Evolutionary conservation across 352 stramenopile species (phyloP).

Genomic region (Elongisporangium prolatum): DNA sequence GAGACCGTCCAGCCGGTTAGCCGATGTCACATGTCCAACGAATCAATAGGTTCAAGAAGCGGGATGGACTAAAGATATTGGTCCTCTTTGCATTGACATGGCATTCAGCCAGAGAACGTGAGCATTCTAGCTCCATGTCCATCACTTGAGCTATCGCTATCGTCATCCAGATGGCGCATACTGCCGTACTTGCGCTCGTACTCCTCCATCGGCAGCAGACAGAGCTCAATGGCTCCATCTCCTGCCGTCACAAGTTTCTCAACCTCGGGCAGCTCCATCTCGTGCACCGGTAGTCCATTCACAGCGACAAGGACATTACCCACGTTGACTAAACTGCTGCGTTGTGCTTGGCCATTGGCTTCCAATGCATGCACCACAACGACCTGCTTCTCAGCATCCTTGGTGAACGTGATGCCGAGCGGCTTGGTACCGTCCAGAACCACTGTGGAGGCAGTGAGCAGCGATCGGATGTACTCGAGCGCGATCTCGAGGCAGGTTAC

Average conservation of each 20-base stretch:
- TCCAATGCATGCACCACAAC: slow-evolving; percentile 58
- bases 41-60: not conserved
- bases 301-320: slow-evolving; percentile 77
- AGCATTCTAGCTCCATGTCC: not conserved
- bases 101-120: not conserved
- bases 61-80: not conserved
- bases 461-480: slow-evolving; percentile 83
- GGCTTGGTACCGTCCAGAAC: slow-evolving; percentile 61
- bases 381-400: slow-evolving; percentile 38
- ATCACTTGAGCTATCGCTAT: not conserved
- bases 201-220: slow-evolving; percentile 70
- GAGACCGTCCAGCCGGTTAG: not conserved
- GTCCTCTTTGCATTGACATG: not conserved
- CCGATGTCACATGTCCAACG: not conserved
- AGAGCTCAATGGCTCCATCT: slow-evolving; percentile 74
- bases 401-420: slow-evolving; percentile 76
- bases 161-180: not conserved
- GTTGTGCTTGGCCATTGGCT: slow-evolving; percentile 52
- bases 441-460: slow-evolving; percentile 77
- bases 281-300: slow-evolving; percentile 76
- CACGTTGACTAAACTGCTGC: slow-evolving; percentile 47
- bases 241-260: slow-evolving; percentile 65
- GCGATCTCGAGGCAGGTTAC: slow-evolving; percentile 86
- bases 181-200: slow-evolving; percentile 62
- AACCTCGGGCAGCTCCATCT: slow-evolving; percentile 74